Base-by-base conservation (phyloP, 495 filamentous ascomycete species). In the Neurospora sp. region DNA sequence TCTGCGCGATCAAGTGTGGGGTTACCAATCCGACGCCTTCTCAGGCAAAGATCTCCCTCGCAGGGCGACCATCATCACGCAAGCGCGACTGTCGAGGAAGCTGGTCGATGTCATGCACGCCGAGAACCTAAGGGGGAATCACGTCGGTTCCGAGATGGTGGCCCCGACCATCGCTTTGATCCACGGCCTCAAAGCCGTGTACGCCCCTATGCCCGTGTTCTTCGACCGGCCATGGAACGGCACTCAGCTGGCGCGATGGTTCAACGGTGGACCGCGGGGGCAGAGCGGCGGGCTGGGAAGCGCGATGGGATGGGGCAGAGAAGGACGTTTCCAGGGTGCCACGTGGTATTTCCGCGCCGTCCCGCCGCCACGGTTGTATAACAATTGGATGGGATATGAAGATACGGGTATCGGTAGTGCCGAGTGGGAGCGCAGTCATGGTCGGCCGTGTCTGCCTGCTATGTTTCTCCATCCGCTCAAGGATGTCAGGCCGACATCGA, bases 161-260 rank as follows among this genome's bases (percentile, higher is more conserved):
- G 87, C 91, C 2, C 86, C 87, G 38, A 91, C 90, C 0, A 87
- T 86, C 16, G 85, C 90, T 0, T 81, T 94, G 8, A 86, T 91
- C 35, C 91, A 93, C 78, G 92, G 92, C 3, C 83, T 93, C 70
- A 94, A 95, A 79, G 86, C 89, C 2, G 89, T 92, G 8, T 89
- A 87, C 70, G 88, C 87, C 14, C 91, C 91, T 5, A 89, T 93
- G 77, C 91, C 92, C 1, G 89, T 93, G 69, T 94, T 88, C 79
- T 87, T 90, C 23, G 91, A 92, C 73, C 83, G 86, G 38, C 81
- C 83, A 11, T 93, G 90, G 88, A 81, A 82, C 35, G 84, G 86
- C 1, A 78, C 82, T 20, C 87, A 87, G 73, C 78, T 91, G 46
- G 86, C 88, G 11, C 84, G 80, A 70, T 88, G 87, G 77, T 91